Conservation (phyloP, 164 flowering plant species). For the Berberis vulgaris region DNA sequence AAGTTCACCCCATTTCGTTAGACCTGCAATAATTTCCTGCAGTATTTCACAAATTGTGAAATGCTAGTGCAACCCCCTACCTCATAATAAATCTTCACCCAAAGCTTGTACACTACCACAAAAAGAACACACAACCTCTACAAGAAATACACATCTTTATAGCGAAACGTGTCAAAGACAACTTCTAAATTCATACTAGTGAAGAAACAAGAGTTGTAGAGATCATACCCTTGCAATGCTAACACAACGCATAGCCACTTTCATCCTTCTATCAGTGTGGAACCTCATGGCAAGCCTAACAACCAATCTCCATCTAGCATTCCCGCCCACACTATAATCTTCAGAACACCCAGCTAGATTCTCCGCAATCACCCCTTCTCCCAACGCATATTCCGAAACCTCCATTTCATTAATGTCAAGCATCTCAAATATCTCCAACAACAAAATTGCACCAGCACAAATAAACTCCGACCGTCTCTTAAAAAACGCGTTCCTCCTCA, state of each 20-base stretch:
- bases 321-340: slow-evolving; percentile 33
- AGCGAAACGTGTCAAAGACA: too few species aligned
- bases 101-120: not conserved
- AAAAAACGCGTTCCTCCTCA: slow-evolving; percentile 34
- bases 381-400: slow-evolving; percentile 67
- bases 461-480: slow-evolving; percentile 58
- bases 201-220: not conserved
- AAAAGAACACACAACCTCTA: not conserved
- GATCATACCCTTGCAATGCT: slow-evolving; percentile 44
- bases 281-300: slow-evolving; percentile 40
- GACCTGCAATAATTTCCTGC: slow-evolving; percentile 50
- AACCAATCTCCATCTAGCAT: slow-evolving; percentile 60
- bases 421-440: slow-evolving; percentile 57
- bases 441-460: slow-evolving; percentile 55
- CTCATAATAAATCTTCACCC: not conserved
- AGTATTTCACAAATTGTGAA: slow-evolving; percentile 7
- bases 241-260: slow-evolving; percentile 28
- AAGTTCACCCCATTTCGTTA: slow-evolving; percentile 26
- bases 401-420: slow-evolving; percentile 57
- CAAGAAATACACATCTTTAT: not conserved
- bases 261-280: slow-evolving; percentile 44
- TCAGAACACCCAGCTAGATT: slow-evolving; percentile 28
- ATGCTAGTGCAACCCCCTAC: not conserved
- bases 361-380: slow-evolving; percentile 64
- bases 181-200: not conserved